Percentiles rank a stretch among this genome's conserved stretches.
phyloP scores from a whole-genome alignment of 2,329 filamentous ascomycete genomes.

The Dissoconium aciculare region DNA sequence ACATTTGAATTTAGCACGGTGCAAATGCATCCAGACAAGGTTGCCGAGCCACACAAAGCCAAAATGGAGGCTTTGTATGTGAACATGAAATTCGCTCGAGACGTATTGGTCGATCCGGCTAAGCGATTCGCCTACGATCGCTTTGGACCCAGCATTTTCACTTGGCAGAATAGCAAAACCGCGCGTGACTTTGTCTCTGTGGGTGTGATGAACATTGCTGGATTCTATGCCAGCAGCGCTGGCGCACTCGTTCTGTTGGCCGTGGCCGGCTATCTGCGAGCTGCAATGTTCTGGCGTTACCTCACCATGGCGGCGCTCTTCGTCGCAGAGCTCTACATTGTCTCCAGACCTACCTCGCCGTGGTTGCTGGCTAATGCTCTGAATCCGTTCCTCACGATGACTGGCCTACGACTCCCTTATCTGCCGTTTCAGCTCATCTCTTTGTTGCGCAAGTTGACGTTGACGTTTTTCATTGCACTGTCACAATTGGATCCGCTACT shows the following conservation, averaged over 20 bases:
- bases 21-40: conserved; percentile 72
- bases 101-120: conserved; percentile 62
- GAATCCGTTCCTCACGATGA: conserved; percentile 33
- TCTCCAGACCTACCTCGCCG: conserved; percentile 38
- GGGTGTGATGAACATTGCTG: conserved; percentile 46
- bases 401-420: conserved; percentile 41
- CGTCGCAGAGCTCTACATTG: conserved; percentile 41
- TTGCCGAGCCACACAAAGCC: conserved; percentile 29
- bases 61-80: conserved; percentile 50
- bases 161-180: conserved; percentile 52
- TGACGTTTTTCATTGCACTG: conserved; percentile 72
- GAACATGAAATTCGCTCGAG: conserved; percentile 66
- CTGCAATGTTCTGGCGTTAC: conserved; percentile 44
- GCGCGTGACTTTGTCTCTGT: conserved; percentile 56
- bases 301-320: conserved; percentile 39
- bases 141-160: conserved; percentile 58
- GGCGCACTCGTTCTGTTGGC: conserved; percentile 46
- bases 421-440: conserved; percentile 74
- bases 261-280: conserved; percentile 51
- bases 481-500: conserved; percentile 63
- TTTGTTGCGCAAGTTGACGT: conserved; percentile 57
- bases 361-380: conserved; percentile 31
- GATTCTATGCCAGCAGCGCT: conserved; percentile 47
- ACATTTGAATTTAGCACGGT: conserved; percentile 28
- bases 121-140: conserved; percentile 79